These are phyloP conservation scores for Fagopyrum homotropicum DNA, from an alignment of 148 eudicot species.

Conservation along the genomic window DNA sequence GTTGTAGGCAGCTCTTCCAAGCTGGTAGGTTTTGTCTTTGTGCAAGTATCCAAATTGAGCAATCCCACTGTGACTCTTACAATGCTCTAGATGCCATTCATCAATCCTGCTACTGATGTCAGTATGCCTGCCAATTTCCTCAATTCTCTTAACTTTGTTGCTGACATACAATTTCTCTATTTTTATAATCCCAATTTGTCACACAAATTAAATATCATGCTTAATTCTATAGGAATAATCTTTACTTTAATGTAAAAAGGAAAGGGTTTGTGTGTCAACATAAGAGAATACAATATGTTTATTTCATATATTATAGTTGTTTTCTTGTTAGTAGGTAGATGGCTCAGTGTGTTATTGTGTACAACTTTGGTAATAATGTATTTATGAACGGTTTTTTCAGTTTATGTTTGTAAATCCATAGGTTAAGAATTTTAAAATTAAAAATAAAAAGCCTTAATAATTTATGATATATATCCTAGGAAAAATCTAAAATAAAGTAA, in stretches of 20 bases:
- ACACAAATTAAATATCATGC: background rate
- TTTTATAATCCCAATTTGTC: background rate
- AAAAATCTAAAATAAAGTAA: no score
- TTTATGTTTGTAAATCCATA: background rate
- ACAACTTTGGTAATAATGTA: background rate
- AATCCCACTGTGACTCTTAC: slow-evolving; percentile 7
- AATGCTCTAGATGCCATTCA: background rate
- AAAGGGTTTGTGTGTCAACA: background rate
- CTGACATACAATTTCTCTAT: background rate
- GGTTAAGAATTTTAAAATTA: no score
- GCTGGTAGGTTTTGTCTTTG: slow-evolving; percentile 5
- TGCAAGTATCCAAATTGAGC: slow-evolving; percentile 3
- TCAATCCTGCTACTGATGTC: background rate
- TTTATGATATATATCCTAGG: no score
- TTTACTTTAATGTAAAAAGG: background rate
- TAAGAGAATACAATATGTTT: background rate
- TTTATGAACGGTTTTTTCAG: background rate
- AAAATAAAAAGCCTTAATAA: no score
- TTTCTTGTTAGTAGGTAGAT: background rate
- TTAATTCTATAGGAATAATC: background rate
- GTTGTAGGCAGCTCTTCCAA: background rate
- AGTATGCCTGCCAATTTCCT: background rate
- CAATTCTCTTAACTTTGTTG: slow-evolving; percentile 1
- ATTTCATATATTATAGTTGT: background rate
- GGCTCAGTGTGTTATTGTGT: background rate